Conservation (phyloP, 2,329 filamentous ascomycete genomes). For the Ascomycota sp. region DNA sequence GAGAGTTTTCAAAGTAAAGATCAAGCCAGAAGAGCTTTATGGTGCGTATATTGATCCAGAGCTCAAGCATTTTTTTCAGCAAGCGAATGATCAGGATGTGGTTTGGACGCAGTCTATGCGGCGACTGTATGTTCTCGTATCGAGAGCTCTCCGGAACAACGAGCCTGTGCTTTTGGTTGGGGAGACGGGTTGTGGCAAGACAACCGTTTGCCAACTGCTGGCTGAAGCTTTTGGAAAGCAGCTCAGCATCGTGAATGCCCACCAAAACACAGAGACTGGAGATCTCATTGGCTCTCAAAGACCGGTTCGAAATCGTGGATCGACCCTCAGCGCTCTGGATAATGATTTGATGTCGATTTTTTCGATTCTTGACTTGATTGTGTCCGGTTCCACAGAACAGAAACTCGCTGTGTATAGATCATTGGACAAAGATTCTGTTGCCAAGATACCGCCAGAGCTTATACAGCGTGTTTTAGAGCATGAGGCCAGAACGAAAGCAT, state of each 20-base stretch:
- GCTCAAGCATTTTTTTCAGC: constrained; percentile 23
- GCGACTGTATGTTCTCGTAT: constrained; percentile 72
- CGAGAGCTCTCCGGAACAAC: constrained; percentile 63
- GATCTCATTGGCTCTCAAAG: constrained; percentile 91
- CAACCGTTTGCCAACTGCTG: constrained; percentile 79
- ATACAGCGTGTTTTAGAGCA: constrained; percentile 23
- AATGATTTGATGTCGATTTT: constrained; percentile 33
- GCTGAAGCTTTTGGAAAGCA: constrained; percentile 57
- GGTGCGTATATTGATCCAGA: constrained; percentile 33
- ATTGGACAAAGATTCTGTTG: constrained; percentile 22
- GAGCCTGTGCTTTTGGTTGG: constrained; percentile 88
- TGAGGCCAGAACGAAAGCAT: constrained; percentile 46
- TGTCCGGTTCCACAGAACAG: constrained; percentile 24
- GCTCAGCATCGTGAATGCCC: constrained; percentile 81
- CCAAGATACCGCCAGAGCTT: constrained; percentile 25
- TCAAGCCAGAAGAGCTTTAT: constrained; percentile 57
- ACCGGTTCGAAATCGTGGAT: constrained; percentile 65
- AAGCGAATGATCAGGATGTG: constrained; percentile 36
- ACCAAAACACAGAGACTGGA: constrained; percentile 93
- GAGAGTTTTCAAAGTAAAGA: constrained; percentile 64
- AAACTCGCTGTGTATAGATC: constrained; percentile 34
- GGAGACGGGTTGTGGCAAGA: constrained; percentile 95
- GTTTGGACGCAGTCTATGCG: constrained; percentile 95
- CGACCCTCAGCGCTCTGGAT: constrained; percentile 42
- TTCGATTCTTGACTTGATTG: constrained; percentile 15